Conservation (phyloP, 208 protist species). For the Wallacemonas sp. region DNA sequence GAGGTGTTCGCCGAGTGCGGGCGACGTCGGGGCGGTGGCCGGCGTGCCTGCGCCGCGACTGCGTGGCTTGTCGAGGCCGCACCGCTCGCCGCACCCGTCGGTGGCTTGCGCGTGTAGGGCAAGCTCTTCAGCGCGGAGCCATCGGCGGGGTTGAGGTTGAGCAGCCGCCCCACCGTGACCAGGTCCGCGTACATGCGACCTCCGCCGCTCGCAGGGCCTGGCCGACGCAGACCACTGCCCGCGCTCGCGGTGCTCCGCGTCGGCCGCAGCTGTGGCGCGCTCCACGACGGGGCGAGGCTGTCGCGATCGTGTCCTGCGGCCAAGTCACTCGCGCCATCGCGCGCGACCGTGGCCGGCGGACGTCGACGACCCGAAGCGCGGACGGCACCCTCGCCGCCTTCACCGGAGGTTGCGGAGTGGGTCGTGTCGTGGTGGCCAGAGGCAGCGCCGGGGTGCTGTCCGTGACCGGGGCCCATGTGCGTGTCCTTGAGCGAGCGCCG, state of each 20-base stretch:
- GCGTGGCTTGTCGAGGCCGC: background rate
- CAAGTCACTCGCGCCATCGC: background rate
- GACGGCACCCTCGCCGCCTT: background rate
- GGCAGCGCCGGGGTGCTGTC: background rate
- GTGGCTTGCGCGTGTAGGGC: conserved; percentile 18
- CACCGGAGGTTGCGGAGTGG: background rate
- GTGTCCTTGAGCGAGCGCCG: conserved; percentile 15
- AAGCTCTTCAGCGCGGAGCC: conserved; percentile 33
- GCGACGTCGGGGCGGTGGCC: conserved; percentile 1
- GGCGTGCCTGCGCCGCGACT: background rate
- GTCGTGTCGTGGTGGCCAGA: too few species aligned
- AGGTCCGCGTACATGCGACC: conserved; percentile 14
- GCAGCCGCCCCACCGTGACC: conserved; percentile 24
- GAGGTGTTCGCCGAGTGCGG: conserved; percentile 6
- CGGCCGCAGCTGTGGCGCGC: conserved; percentile 2
- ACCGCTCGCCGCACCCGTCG: background rate
- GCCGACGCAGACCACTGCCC: background rate
- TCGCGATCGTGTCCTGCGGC: conserved; percentile 1
- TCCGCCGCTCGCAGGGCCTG: background rate
- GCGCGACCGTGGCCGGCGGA: background rate
- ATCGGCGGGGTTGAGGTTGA: conserved; percentile 38
- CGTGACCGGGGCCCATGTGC: conserved; percentile 13
- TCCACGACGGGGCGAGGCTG: conserved; percentile 2
- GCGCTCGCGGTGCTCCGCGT: background rate
- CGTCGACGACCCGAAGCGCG: background rate